Evolutionary conservation across 805 yeast species (phyloP), one percentile per base, ranked within the genome.

Genomic region (Schwanniomyces polymorphus): DNA sequence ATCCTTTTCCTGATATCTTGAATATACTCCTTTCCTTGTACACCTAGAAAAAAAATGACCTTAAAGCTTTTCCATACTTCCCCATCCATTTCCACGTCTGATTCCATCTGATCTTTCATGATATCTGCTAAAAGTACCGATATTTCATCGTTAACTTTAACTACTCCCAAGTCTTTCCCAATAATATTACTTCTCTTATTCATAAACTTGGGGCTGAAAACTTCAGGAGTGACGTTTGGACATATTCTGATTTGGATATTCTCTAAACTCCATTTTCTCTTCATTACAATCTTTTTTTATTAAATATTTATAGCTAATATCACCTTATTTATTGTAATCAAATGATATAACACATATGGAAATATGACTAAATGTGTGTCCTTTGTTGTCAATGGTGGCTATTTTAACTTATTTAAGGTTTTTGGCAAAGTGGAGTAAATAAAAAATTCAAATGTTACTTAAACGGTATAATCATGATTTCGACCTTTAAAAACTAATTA

Each of bases 11-110:
- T 43, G 11, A 61, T 54, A 4, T 42, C 49, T 3, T 38, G 46
- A 18, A 66, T 57, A 40, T 48, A 61, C 35, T 65, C 69, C 45
- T 67, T 67, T 5, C 72, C 72, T 42, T 61, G 63, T 8, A 63
- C 65, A 16, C 67, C 70, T 16, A 67, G 45, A 42, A 68, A 67
- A 38, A 67, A 48, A 8, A 64, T 27, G 25, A 64, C 54, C 27
- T 44, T 51, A 10, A 56, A 37, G 1, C 35, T 33, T 17, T 34
- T 37, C 35, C 35, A 31, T 16, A 31, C 21, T 6, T 31, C 11
- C 35, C 21, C 35, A 14, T 14, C 35, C 10, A 18, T 16, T 6
- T 14, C 35, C 7, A 16, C 9, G 4, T 31, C 35, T 18, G 14
- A 14, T 5, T 7, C 35, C 9, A 16, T 31, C 14, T 31, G 14